Conservation (phyloP, 2,329 filamentous ascomycete genomes). For the Apiospora aurea region DNA sequence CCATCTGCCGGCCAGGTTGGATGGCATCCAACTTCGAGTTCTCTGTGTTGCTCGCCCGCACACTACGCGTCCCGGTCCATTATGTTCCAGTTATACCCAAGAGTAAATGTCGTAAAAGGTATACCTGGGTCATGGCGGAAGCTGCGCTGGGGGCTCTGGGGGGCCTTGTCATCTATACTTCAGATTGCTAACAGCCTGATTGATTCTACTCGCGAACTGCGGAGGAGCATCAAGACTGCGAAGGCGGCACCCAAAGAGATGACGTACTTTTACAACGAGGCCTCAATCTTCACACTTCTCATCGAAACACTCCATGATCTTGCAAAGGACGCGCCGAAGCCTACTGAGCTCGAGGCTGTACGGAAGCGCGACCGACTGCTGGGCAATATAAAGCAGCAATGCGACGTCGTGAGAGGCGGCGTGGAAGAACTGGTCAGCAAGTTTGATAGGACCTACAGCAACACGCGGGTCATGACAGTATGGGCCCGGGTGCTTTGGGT, state of each 20-base stretch:
- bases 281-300: not conserved
- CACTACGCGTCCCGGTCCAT: too few species aligned
- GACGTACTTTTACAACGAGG: not conserved
- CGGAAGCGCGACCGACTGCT: not conserved
- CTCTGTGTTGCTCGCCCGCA: not conserved
- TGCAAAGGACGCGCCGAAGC: not conserved
- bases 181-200: slow-evolving; percentile 2
- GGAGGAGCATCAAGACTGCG: not conserved
- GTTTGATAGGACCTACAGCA: not conserved
- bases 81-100: not conserved
- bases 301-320: not conserved
- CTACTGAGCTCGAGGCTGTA: not conserved
- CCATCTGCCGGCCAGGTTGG: not conserved
- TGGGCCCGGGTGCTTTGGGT: slow-evolving; percentile 2
- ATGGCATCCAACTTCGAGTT: not conserved
- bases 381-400: not conserved
- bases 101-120: not conserved
- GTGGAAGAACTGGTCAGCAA: not conserved
- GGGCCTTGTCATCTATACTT: slow-evolving; percentile 26
- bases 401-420: not conserved
- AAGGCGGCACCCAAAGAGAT: not conserved
- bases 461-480: not conserved
- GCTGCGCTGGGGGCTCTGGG: slow-evolving; percentile 29
- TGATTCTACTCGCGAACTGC: not conserved
- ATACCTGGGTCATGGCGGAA: slow-evolving; percentile 4